Conservation (phyloP, 2,329 filamentous ascomycete species). For the Cercospora sesami region DNA sequence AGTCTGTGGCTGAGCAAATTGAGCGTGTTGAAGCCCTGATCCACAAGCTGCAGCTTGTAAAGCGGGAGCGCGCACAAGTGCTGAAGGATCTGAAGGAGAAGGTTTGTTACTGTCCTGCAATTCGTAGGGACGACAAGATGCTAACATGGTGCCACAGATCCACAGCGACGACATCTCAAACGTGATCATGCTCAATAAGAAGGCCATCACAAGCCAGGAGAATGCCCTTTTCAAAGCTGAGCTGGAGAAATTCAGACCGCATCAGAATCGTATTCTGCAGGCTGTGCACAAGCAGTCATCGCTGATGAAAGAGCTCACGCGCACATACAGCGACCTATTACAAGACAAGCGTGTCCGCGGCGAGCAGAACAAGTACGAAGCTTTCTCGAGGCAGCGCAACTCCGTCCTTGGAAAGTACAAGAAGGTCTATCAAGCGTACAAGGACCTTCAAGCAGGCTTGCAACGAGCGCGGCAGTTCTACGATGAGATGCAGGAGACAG, state of each 20-base stretch:
- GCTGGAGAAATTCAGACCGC: conserved; percentile 93
- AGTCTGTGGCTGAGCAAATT: conserved; percentile 87
- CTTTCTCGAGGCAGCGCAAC: conserved; percentile 77
- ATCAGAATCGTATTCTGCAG: conserved; percentile 87
- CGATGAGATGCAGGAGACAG: conserved; percentile 65
- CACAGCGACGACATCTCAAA: conserved; percentile 97
- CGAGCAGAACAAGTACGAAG: conserved; percentile 94
- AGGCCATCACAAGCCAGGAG: conserved; percentile 89
- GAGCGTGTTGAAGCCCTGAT: conserved; percentile 83
- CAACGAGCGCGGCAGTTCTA: conserved; percentile 91
- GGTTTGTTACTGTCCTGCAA: conserved; percentile 51
- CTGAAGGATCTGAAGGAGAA: conserved; percentile 97
- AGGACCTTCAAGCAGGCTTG: conserved; percentile 83
- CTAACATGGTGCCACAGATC: conserved; percentile 56
- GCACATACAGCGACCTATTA: conserved; percentile 79
- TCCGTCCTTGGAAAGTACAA: conserved; percentile 84
- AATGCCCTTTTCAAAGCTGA: conserved; percentile 90
- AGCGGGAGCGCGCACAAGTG: conserved; percentile 86
- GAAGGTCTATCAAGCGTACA: conserved; percentile 86
- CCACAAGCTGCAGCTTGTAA: conserved; percentile 87
- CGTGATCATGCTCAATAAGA: conserved; percentile 96
- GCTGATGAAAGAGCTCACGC: conserved; percentile 90
- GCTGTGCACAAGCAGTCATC: conserved; percentile 94
- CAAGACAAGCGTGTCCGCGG: conserved; percentile 92
- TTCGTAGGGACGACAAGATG: conserved; percentile 1